phyloP scores from a whole-genome alignment of 768 basidiomycete genomes.

The Suillus weaverae region DNA sequence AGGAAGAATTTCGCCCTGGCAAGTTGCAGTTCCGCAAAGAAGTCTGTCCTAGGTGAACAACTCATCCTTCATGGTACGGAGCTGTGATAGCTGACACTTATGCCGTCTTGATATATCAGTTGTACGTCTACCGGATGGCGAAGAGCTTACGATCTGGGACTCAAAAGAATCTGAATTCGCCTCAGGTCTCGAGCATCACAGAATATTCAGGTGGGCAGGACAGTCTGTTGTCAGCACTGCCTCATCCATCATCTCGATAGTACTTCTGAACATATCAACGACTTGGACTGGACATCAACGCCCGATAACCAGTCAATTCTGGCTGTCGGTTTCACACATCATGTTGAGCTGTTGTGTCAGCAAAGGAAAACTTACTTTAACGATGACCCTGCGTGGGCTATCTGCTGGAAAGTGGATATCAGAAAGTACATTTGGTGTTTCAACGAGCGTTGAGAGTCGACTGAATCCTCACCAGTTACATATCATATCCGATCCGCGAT shows the following conservation, averaged over 20 bases:
- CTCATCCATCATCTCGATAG: constrained; percentile 10
- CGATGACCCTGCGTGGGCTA: constrained; percentile 74
- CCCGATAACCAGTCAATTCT: constrained; percentile 88
- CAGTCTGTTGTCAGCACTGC: constrained; percentile 1
- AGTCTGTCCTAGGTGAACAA: constrained; percentile 79
- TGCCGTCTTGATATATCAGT: constrained; percentile 42
- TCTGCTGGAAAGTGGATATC: constrained; percentile 70
- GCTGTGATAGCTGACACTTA: constrained; percentile 10
- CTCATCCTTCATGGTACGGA: constrained; percentile 1
- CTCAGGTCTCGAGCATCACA: constrained; percentile 79
- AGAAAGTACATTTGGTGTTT: constrained; percentile 49
- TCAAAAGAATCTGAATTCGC: constrained; percentile 93
- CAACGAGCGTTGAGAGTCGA: background rate
- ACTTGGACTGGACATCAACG: constrained; percentile 93
- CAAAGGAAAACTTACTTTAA: constrained; percentile 92
- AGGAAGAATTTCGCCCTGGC: constrained; percentile 65
- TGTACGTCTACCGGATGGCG: constrained; percentile 54
- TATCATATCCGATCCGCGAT: constrained; percentile 78
- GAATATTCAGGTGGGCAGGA: constrained; percentile 53
- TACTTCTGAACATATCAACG: constrained; percentile 61
- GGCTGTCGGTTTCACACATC: constrained; percentile 81
- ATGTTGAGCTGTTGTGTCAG: constrained; percentile 85
- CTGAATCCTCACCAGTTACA: constrained; percentile 48
- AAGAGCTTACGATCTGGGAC: constrained; percentile 95
- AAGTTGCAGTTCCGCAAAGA: constrained; percentile 87